Evolutionary conservation across 2,329 filamentous ascomycete species (phyloP).

Genomic region (Fusarium sp.): DNA sequence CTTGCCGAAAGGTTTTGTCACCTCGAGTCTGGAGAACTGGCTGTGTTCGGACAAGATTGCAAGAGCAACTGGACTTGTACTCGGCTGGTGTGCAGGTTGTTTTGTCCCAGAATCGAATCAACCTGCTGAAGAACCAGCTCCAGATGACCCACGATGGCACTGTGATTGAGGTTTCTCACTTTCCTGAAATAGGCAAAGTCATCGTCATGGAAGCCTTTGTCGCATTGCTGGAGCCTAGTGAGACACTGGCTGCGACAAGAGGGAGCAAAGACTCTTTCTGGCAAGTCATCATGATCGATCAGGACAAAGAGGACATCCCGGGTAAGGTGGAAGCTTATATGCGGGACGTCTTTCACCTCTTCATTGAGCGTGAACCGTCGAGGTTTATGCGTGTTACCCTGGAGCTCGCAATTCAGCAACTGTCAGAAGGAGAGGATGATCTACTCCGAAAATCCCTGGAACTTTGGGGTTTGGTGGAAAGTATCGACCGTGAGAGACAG

Average conservation of each 20-base stretch:
- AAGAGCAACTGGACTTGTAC: slow-evolving; percentile 71
- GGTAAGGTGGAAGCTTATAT: slow-evolving; percentile 70
- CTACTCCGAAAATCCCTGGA: slow-evolving; percentile 69
- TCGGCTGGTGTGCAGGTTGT: slow-evolving; percentile 72
- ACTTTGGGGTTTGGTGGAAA: slow-evolving; percentile 73
- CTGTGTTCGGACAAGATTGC: slow-evolving; percentile 71
- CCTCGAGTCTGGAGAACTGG: slow-evolving; percentile 73
- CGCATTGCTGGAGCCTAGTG: slow-evolving; percentile 49
- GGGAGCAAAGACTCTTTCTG: slow-evolving; percentile 49
- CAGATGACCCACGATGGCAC: slow-evolving; percentile 61
- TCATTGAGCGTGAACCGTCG: slow-evolving; percentile 69
- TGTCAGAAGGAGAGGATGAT: slow-evolving; percentile 61
- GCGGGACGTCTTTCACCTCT: slow-evolving; percentile 65
- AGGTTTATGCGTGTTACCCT: slow-evolving; percentile 69
- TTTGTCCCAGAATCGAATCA: slow-evolving; percentile 68
- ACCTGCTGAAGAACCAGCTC: slow-evolving; percentile 62
- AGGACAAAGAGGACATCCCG: slow-evolving; percentile 69
- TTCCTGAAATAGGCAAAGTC: slow-evolving; percentile 61
- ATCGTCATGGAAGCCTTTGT: slow-evolving; percentile 52
- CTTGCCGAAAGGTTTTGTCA: slow-evolving; percentile 71
- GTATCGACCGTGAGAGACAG: slow-evolving; percentile 71
- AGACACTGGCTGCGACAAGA: slow-evolving; percentile 48
- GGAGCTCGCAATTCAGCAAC: slow-evolving; percentile 60
- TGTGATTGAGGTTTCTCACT: slow-evolving; percentile 68
- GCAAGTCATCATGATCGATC: slow-evolving; percentile 67